Percentiles rank a stretch among this genome's conserved stretches.
Evolutionary conservation across 139 green algal genomes (phyloP).

Genomic region (Eudorina sp.): DNA sequence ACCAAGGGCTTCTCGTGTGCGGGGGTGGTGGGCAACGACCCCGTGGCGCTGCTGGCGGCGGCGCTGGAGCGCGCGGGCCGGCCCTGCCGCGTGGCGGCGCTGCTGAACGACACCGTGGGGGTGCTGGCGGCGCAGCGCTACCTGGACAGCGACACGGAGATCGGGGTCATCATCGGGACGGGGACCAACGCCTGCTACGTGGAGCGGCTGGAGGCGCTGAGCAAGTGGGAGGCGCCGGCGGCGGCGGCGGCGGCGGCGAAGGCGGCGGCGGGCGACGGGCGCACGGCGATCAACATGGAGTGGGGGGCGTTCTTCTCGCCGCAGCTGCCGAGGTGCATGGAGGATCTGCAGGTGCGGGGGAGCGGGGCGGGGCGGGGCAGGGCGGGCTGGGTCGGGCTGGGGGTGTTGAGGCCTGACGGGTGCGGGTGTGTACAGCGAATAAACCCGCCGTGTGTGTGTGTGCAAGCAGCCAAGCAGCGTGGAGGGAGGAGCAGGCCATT

Average conservation of each 20-base stretch:
- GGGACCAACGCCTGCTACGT: constrained; percentile 91
- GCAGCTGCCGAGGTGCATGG: constrained; percentile 66
- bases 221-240: constrained; percentile 61
- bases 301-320: constrained; percentile 83
- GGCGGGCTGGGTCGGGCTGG: too few relatives aligned
- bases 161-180: constrained; percentile 90
- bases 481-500: too few relatives aligned
- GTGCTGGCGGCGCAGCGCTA: constrained; percentile 79
- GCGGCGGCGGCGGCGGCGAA: neutral
- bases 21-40: constrained; percentile 70
- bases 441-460: too few relatives aligned
- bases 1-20: constrained; percentile 86
- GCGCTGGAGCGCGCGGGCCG: constrained; percentile 52
- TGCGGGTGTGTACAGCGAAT: too few relatives aligned
- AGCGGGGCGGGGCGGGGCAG: constrained; percentile 77
- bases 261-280: constrained; percentile 15
- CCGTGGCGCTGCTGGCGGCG: constrained; percentile 62
- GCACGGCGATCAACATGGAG: constrained; percentile 77
- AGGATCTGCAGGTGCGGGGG: constrained; percentile 83
- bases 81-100: constrained; percentile 62
- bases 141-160: constrained; percentile 68
- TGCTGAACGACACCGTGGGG: constrained; percentile 91
- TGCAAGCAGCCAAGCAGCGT: too few relatives aligned
- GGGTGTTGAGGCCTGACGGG: too few relatives aligned
- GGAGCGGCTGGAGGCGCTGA: constrained; percentile 63